Base-by-base conservation (phyloP, 345 rosid genomes). In the Xanthoceras sorbifolium region DNA sequence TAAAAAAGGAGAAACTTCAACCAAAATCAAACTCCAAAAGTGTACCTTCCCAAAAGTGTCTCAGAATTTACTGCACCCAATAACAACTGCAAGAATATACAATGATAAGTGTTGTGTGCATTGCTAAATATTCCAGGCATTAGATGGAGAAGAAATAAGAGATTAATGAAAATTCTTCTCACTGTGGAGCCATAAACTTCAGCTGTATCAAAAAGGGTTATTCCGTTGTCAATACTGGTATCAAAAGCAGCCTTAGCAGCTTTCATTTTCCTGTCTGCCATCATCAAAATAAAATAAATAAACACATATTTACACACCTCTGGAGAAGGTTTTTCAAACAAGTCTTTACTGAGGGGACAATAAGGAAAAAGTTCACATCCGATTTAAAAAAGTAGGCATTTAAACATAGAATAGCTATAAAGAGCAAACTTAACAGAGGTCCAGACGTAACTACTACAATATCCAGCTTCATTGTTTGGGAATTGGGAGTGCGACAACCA, bases 111-210 rank as follows among this genome's bases (percentile, higher is more conserved):
- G 26, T 28, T 29, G 5, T 44, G 25, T 73, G 42, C 28, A 29
- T 65, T 9, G 26, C 44, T 9, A 73, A 68, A 18, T n/a, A 28
- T 62, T 59, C 60, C 40, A 22, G 54, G 10, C 46, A 62, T 1
- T 70, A 25, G 12, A 66, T 4, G 36, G 5, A 25, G 67, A 71
- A 48, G 26, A 57, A 62, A 40, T 40, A 48, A 36, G 48, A 59
- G 48, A 71, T 32, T 22, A 64, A 78, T 23, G 67, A 9, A 34
- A 46, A 20, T 22, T 48, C 17, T 60, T 66, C 83, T 83, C 81
- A 92, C 98, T 89, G 71, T 84, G 36, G 97, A 91, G 67, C 99
- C 99, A 79, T 96, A 96, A 77, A 93, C 92, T 86, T 96, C 98
- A 15, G 99, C 99, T 0, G 99, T 91, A 78, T 96, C 99, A 31